Evolutionary conservation across 2,329 filamentous ascomycete species (phyloP), one percentile per base, ranked within the genome.

Genomic region (Lecanoromycetidae sp.): DNA sequence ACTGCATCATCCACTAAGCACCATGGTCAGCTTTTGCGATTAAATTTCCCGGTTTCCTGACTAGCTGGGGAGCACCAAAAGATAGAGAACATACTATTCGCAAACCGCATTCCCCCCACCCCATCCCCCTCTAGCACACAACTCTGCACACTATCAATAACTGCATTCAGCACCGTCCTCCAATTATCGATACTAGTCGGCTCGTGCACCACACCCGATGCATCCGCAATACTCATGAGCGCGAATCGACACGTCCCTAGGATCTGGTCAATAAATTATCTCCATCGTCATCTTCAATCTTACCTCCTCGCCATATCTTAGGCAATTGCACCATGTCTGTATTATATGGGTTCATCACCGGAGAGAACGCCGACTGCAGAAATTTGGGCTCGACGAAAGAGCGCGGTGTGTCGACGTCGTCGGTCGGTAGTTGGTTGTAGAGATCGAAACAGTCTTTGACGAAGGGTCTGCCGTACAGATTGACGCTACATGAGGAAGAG

Each of bases 281-380:
- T 30, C 2, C 17, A 27, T 8, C 22, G 3, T 2, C 3, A 20
- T 7, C 3, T 27, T 6, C 6, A 5, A 13, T 8, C 30, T 2
- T 8, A 43, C 40, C 29, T 43, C 25, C 8, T 15, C 20, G 29
- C 40, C 40, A 43, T 10, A 43, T 1, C 29, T 43, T 43, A 22
- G 40, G 40, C 19, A 43, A 23, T n/a, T 43, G 40, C 19, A 43
- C 30, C 40, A 43, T 43, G 12, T 17, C 20, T 10, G 40, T 43
- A 25, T 8, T 2, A 30, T 33, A 43, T 4, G 29, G 29, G 15
- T 43, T 22, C 15, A 10, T 4, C 20, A 43, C 19, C 4, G 29
- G 29, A 15, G 40, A 4, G 29, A 43, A 43, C 5, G 4, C 7
- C 22, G 40, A 30, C 4, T 12, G 29, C n/a, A 43, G 27, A 17